Evolutionary conservation across 306 rosid genomes (phyloP).

Genomic region (Corylus heterophylla): DNA sequence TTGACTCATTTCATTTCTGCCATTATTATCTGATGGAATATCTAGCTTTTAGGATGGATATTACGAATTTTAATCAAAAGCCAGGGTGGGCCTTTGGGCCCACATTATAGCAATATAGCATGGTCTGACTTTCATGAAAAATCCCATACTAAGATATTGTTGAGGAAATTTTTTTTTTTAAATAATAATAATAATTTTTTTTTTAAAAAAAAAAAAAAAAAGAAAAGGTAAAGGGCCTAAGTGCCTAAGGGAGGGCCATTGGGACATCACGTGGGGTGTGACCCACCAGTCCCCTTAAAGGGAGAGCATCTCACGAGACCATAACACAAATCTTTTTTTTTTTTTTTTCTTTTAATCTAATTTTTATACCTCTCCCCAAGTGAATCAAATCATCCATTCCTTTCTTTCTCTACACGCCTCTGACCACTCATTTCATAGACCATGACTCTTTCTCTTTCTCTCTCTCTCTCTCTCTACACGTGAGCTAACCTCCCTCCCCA

Average conservation of each 20-base stretch:
- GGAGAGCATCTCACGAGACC: conserved; percentile 52
- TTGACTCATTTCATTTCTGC: conserved; percentile 8
- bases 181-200: too few species aligned
- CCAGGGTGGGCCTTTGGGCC: conserved; percentile 14
- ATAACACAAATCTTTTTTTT: conserved; percentile 6
- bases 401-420: conserved; percentile 44
- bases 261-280: conserved; percentile 85
- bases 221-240: not conserved
- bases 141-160: conserved; percentile 59
- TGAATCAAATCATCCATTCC: conserved; percentile 42
- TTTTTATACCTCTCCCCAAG: conserved; percentile 12
- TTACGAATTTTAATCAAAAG: conserved; percentile 9
- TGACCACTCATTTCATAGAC: conserved; percentile 31
- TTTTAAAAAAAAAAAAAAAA: not conserved
- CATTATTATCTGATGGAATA: conserved; percentile 14
- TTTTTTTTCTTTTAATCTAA: not conserved
- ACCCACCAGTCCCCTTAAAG: conserved; percentile 61
- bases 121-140: conserved; percentile 49
- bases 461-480: conserved; percentile 48
- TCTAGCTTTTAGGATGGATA: not conserved
- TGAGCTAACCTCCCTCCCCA: conserved; percentile 77
- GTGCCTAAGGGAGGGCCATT: conserved; percentile 40
- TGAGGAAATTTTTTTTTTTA: not conserved
- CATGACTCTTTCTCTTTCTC: conserved; percentile 2
- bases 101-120: conserved; percentile 26